A percentile compares a stretch with the other conserved stretches of the same genome.
phyloP scores from a whole-genome alignment of 352 stramenopile genomes.

The Globisporangium abappressorium region DNA sequence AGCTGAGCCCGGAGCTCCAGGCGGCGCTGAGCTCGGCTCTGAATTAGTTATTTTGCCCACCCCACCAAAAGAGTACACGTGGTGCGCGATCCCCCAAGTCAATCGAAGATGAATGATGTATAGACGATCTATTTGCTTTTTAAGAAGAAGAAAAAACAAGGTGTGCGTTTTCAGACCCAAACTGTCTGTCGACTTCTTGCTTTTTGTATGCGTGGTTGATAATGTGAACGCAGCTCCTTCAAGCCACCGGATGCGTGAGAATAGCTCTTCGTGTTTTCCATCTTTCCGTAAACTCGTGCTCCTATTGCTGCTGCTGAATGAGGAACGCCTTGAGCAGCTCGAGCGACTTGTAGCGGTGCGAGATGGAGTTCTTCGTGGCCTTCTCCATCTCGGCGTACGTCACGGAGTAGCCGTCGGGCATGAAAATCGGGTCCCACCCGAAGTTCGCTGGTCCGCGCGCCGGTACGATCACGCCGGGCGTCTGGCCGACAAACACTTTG shows the following conservation, averaged over 20 bases:
- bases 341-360: conserved; percentile 84
- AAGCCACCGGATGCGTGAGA: no score
- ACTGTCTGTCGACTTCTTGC: not conserved
- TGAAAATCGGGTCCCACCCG: conserved; percentile 91
- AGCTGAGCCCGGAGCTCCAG: conserved; percentile 74
- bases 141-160: conserved; percentile 2
- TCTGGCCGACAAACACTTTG: conserved; percentile 92
- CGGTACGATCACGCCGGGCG: conserved; percentile 91
- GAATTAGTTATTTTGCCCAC: conserved; percentile 34
- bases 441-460: conserved; percentile 85
- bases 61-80: not conserved
- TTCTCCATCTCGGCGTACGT: conserved; percentile 93
- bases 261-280: not conserved
- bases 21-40: conserved; percentile 56
- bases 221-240: not conserved
- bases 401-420: conserved; percentile 73
- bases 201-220: not conserved
- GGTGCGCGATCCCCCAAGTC: not conserved
- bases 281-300: not conserved
- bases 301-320: conserved; percentile 9
- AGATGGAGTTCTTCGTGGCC: conserved; percentile 88
- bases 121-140: conserved; percentile 20
- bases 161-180: not conserved
- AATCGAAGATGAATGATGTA: conserved; percentile 8
- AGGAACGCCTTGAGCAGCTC: conserved; percentile 57